Evolutionary conservation across 2,329 filamentous ascomycete genomes (phyloP).

Genomic region (Calonectria honghensis): DNA sequence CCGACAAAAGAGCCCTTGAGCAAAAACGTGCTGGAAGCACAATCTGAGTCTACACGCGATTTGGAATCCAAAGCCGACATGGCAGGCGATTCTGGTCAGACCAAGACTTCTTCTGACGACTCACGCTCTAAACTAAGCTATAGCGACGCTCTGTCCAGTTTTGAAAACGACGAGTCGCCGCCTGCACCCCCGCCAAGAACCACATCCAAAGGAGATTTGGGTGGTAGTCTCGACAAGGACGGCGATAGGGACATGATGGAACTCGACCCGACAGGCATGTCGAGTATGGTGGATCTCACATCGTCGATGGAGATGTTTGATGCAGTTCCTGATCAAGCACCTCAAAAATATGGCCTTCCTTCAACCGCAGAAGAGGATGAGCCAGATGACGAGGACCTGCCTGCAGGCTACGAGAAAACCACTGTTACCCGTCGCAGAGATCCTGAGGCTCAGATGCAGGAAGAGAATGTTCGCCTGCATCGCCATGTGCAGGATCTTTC

Average conservation of each 20-base stretch:
- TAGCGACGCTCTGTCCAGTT: slow-evolving; percentile 38
- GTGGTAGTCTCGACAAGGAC: slow-evolving; percentile 21
- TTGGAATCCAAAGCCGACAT: slow-evolving; percentile 35
- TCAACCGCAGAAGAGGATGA: slow-evolving; percentile 46
- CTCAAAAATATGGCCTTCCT: slow-evolving; percentile 30
- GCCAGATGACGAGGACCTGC: slow-evolving; percentile 45
- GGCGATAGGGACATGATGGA: slow-evolving; percentile 42
- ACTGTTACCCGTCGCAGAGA: slow-evolving; percentile 38
- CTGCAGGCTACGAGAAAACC: slow-evolving; percentile 43
- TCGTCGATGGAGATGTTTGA: slow-evolving; percentile 44
- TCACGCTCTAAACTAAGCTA: slow-evolving; percentile 44
- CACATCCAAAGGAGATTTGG: slow-evolving; percentile 35
- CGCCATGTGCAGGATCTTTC: slow-evolving; percentile 50
- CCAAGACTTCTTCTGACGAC: slow-evolving; percentile 42
- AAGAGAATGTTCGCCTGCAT: slow-evolving; percentile 45
- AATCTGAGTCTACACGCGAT: background rate
- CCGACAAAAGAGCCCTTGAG: slow-evolving; percentile 46
- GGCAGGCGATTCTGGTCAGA: slow-evolving; percentile 40
- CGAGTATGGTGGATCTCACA: slow-evolving; percentile 34
- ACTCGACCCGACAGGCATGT: slow-evolving; percentile 35
- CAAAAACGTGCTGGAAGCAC: background rate
- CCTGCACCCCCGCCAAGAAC: slow-evolving; percentile 25
- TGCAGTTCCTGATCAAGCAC: slow-evolving; percentile 39
- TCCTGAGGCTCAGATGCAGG: slow-evolving; percentile 33
- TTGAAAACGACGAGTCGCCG: slow-evolving; percentile 37